Base-by-base conservation (phyloP, 1,284 basidiomycete species). In the Papiliotrema laurentii region DNA sequence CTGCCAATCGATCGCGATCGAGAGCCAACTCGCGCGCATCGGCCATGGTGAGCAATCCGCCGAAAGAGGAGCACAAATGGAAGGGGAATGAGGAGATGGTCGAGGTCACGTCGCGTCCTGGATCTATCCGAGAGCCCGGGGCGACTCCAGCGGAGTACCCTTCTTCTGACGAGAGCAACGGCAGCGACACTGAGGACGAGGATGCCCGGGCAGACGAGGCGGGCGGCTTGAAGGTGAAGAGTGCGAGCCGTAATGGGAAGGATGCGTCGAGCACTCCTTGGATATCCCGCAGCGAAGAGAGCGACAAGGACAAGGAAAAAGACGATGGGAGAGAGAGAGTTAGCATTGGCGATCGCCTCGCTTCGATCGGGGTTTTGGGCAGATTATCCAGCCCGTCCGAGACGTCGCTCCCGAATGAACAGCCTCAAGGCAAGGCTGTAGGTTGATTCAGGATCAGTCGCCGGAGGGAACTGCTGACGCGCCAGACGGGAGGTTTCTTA, bases 321-420 rank as follows among this genome's bases (percentile, higher is more conserved):
- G 55, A 83, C 79, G 73, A 49, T 39, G 48, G 56, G 45, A 43
- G 49, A 19, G 64, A 64, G 36, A 45, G 64, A 31, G 56, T 57
- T 18, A 87, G 80, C 61, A 69, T 91, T 38, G 80, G 84, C 19
- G 87, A 89, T 73, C 78, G 88, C 36, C 71, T 91, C 54, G 85
- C 87, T 4, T 81, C 80, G 50, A 81, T 90, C 56, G 81, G 81
- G 2, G 81, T 80, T 14, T 55, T 71, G 10, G 61, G 65, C 5
- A 54, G 60, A 24, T 39, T 69, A 18, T 31, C 37, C 42, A 58
- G 48, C 36, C 39, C 31, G 30, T 37, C 44, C 4, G 44, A 30
- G 37, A 14, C 35, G 28, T 19, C 78, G 2, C 81, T 80, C 16
- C 72, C 79, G 4, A 71, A 76, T 3, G 67, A 74, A 10, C 36